A percentile compares a stretch with the other conserved stretches of the same genome.
Conservation (phyloP, 345 rosid genomes). For the Garcia nutans region DNA sequence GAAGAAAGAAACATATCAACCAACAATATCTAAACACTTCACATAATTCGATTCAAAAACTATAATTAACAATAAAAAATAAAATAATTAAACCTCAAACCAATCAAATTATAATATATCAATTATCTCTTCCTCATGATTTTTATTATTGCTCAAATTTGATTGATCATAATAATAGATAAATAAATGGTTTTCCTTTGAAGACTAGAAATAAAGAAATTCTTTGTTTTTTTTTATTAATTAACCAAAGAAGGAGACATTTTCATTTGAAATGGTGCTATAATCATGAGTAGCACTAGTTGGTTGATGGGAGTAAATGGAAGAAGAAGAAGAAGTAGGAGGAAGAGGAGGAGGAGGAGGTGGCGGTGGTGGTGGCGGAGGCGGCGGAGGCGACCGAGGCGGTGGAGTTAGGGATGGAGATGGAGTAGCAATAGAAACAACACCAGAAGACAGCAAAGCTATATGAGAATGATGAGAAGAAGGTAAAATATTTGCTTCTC, state of each 20-base stretch:
- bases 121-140: conserved; percentile 15
- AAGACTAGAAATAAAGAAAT: conserved; percentile 3
- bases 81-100: conserved; percentile 9
- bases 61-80: neutral
- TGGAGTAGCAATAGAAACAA: conserved; percentile 55
- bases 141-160: conserved; percentile 23
- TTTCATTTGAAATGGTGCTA: conserved; percentile 59
- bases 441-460: conserved; percentile 51
- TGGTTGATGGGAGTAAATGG: conserved; percentile 48
- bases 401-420: conserved; percentile 32
- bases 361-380: conserved; percentile 32
- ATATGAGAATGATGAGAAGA: conserved; percentile 37
- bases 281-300: conserved; percentile 37
- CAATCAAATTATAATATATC: conserved; percentile 12
- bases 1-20: conserved; percentile 34
- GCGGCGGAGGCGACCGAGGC: conserved; percentile 32
- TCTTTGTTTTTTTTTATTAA: neutral
- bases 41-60: conserved; percentile 15
- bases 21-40: conserved; percentile 24
- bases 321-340: conserved; percentile 50
- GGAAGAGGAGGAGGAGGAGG: conserved; percentile 42
- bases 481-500: conserved; percentile 57
- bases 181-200: conserved; percentile 39
- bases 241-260: conserved; percentile 70
- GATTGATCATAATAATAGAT: conserved; percentile 17